Base-by-base conservation (phyloP, 371 early-diverging fungal genomes). In the Hamiltosporidium tvaerminnensis region DNA sequence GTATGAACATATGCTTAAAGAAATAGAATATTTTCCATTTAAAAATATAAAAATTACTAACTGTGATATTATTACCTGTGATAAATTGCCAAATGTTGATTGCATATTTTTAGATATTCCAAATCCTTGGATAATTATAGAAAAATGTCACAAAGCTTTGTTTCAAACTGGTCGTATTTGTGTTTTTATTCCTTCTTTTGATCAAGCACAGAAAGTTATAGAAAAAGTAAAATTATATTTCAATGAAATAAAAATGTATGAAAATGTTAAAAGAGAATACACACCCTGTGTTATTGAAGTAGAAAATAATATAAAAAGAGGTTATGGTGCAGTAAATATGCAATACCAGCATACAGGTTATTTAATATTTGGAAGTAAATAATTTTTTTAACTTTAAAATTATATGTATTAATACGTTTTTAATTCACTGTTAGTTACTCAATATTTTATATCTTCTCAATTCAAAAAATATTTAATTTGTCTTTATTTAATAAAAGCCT, bases 181-280 rank as follows among this genome's bases (percentile, higher is more conserved):
- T n/a, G 47, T 54, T 2, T 70, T 70, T 60, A 48, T 70, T 5
- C 71, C 71, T 36, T 63, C 63, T 57, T 59, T 66, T 47, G 64
- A 70, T 38, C 71, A 70, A 52, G 61, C 66, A 3, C 58, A 59
- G 37, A 37, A 61, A 41, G 53, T 60, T 7, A 2, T 63, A 33
- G 7, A 62, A 30, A 36, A 1, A 36, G 7, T 49, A 12, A 50
- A 59, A 7, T 7, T 36, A 10, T 23, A 23, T 48, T 59, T 59
- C 47, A n/a, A 16, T 12, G 31, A 50, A 35, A 48, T 59, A 16
- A 47, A 31, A 48, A 44, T 59, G 47, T 47, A 47, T 31, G 60
- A 59, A 59, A 48, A 48, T 59, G n/a, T 48, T 9, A 59, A 35
- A 23, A 48, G 30, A 30, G 33, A 57, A 31, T 57, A 57, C 32